These are phyloP conservation scores for bread wheat (Triticum aestivum) DNA, from an alignment of 176 grass and related monocot genomes.

Conservation along the genomic window DNA sequence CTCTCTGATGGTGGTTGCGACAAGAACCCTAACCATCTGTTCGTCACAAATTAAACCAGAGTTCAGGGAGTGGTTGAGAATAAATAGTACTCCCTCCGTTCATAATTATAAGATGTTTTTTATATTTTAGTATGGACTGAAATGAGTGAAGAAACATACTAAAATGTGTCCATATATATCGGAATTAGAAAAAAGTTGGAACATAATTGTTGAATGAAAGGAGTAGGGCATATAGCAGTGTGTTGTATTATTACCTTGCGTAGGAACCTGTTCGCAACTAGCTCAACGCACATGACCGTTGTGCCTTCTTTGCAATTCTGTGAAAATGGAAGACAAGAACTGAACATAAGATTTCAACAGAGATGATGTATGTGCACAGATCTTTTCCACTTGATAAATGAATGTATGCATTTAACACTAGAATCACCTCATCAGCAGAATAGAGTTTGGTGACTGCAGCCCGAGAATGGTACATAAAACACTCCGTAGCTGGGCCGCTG, in stretches of 20 bases:
- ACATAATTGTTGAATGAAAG: too few species aligned
- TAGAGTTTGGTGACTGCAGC: constrained; percentile 54
- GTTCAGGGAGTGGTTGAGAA: neutral
- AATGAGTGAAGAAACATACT: too few species aligned
- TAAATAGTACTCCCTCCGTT: neutral
- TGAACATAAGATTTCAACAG: neutral
- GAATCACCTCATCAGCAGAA: constrained; percentile 52
- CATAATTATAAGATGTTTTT: too few species aligned
- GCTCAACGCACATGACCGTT: constrained; percentile 74
- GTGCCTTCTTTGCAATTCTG: constrained; percentile 43
- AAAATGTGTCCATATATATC: too few species aligned
- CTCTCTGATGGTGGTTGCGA: constrained; percentile 86
- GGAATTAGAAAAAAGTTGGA: too few species aligned
- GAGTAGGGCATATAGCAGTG: neutral
- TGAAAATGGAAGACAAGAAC: neutral
- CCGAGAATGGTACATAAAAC: constrained; percentile 91
- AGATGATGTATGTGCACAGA: neutral
- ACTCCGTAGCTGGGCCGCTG: constrained; percentile 87
- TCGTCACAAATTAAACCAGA: neutral
- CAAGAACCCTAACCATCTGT: constrained; percentile 92
- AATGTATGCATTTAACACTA: neutral
- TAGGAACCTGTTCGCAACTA: constrained; percentile 83
- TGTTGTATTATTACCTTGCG: constrained; percentile 77
- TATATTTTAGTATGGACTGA: too few species aligned
- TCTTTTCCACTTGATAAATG: neutral